Base-by-base conservation (phyloP, 192 early-diverging fungal species). In the Backusella macrospora region DNA sequence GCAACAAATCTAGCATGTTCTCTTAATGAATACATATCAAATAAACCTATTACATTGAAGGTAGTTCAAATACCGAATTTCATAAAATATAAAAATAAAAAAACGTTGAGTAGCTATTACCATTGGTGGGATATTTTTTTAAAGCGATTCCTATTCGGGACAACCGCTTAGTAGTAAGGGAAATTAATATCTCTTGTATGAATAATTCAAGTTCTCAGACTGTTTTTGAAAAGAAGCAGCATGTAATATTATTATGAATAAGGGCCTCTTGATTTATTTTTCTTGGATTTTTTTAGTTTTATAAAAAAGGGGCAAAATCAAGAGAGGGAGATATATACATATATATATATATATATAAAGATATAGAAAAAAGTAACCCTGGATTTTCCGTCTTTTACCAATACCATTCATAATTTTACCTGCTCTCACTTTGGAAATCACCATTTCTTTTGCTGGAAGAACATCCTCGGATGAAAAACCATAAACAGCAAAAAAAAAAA, bases 321-420 rank as follows among this genome's bases (percentile, higher is more conserved):
- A 52, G 2, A 59, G 21, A 3, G 12, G 26, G 26, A 59, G n/a
- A n/a, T n/a, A n/a, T n/a, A n/a, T n/a, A n/a, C 26, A 23, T 26
- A 14, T 1, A 8, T 1, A 34, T 1, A 23, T 59, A 23, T 26
- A 14, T 1, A 8, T 1, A 34, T 1, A 23, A 26, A 59, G 12
- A 34, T 23, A 59, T 59, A 23, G 26, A 14, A 13, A 8, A 23
- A 26, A 59, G 12, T 26, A 9, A 12, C 21, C 52, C 21, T 59
- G 3, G 9, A 59, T 59, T 59, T 59, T 21, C 52, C 52, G 52
- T 59, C 10, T 59, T 59, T 59, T 59, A 23, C 52, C 52, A 59
- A 26, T 55, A 59, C 8, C 21, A 13, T 59, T 26, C 9, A 26
- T 59, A n/a, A 21, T 59, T 26, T 9, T 9, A 12, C 52, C 4